Base-by-base conservation (phyloP, 805 yeast genomes). In the Cyberlindnera suaveolens region DNA sequence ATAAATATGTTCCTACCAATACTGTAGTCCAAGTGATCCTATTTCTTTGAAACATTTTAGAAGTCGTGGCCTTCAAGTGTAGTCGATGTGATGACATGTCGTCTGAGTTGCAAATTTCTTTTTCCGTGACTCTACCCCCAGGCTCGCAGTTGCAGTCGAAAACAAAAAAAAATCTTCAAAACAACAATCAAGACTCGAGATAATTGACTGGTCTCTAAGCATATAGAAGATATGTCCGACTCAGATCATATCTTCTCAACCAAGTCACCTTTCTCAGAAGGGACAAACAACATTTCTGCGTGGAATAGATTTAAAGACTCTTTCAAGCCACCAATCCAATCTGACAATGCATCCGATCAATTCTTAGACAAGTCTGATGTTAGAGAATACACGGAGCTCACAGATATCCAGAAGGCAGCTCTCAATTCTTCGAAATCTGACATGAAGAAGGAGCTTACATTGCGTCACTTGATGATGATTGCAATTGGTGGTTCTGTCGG, bases 401-500 rank as follows among this genome's bases (percentile, higher is more conserved):
- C 66, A 5, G 74, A 69, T 34, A 43, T 67, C 11, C 72, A 70
- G 44, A 62, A 58, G 32, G 71, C 70, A 20, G 58, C 58, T 5
- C 30, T 50, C 29, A 67, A 67, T 49, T 54, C 70, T 3, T 61
- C 64, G 29, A 65, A 71, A 9, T 63, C 75, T 6, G 30, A 62
- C 52, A 44, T 66, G 69, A 54, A 56, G 36, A 51, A 53, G 39
- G 47, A 51, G 17, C 45, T 56, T n/a, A 40, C 49, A 1, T 44
- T 69, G 7, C 71, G 90, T 57, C 91, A 85, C 60, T 63, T 85
- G 51, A 80, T 82, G 47, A 80, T 84, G 87, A 85, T 85, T 64
- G 82, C 87, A 32, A 71, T 82, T 42, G 88, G 85, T 48, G 85
- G 86, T 53, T 73, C 81, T 47, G 78, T 82, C 49, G 87, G 89